phyloP scores from a whole-genome alignment of 176 grass and related monocot species.

The Cenchrus fungigraminus region DNA sequence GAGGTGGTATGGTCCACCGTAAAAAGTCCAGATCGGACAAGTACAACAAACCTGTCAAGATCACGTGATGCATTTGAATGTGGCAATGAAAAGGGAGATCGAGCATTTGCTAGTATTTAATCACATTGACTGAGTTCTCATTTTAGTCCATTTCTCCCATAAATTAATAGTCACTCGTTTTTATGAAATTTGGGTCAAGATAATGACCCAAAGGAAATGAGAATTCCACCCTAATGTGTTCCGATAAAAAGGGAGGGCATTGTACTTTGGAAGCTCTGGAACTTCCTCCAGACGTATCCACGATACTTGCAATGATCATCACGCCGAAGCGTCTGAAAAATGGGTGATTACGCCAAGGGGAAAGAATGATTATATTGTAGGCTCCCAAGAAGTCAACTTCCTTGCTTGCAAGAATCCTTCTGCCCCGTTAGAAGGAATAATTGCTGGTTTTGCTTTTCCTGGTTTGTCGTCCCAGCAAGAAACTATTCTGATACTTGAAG shows the following conservation, averaged over 20 bases:
- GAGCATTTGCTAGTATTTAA: background rate
- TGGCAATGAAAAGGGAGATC: background rate
- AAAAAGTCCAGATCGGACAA: background rate
- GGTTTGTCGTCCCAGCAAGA: background rate
- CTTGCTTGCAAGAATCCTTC: constrained; percentile 37
- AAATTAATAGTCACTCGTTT: no score
- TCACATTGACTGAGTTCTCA: no score
- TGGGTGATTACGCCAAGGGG: background rate
- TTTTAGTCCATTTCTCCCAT: no score
- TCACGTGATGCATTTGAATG: constrained; percentile 8
- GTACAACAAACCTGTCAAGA: background rate
- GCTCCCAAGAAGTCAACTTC: constrained; percentile 33
- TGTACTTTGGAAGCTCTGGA: background rate
- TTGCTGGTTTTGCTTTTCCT: background rate
- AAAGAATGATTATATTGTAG: background rate
- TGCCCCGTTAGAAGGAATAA: background rate
- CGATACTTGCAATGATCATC: constrained; percentile 1
- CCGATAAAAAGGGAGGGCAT: background rate
- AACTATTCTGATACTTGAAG: background rate
- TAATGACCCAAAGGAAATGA: no score
- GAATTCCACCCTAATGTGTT: no score
- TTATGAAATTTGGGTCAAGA: no score
- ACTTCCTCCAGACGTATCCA: background rate
- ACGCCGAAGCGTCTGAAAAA: background rate
- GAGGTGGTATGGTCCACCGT: no score